A percentile compares a stretch with the other conserved stretches of the same genome.
Evolutionary conservation across 768 basidiomycete genomes (phyloP).

Genomic region (Hygrophorus pudorinus): DNA sequence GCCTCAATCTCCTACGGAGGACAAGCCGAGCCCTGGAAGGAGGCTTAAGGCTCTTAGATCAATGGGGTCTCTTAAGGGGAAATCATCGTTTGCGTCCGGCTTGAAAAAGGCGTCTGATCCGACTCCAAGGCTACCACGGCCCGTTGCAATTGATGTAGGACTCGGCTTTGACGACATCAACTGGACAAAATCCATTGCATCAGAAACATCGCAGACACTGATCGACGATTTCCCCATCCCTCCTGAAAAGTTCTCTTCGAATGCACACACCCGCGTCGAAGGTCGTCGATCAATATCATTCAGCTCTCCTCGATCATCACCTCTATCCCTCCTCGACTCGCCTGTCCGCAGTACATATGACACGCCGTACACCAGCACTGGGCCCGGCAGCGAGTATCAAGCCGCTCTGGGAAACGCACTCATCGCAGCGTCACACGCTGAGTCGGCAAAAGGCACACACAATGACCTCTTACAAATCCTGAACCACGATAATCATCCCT

Average conservation of each 20-base stretch:
- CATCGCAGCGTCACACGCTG: conserved; percentile 90
- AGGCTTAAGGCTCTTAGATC: conserved; percentile 68
- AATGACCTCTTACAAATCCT: conserved; percentile 87
- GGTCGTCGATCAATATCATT: conserved; percentile 74
- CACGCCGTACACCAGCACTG: conserved; percentile 22
- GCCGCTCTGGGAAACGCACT: conserved; percentile 81
- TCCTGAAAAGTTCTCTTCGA: conserved; percentile 26
- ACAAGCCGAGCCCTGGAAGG: conserved; percentile 33
- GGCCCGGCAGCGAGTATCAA: conserved; percentile 39
- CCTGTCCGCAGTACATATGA: conserved; percentile 37
- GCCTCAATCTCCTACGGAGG: conserved; percentile 33
- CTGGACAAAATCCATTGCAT: conserved; percentile 32
- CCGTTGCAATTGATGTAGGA: conserved; percentile 40
- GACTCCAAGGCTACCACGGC: conserved; percentile 36
- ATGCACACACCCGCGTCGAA: conserved; percentile 29
- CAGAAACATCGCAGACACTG: conserved; percentile 17
- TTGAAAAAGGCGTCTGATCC: conserved; percentile 36
- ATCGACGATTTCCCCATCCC: conserved; percentile 15
- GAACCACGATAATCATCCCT: conserved; percentile 78
- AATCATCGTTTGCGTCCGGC: conserved; percentile 22
- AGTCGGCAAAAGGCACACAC: conserved; percentile 86
- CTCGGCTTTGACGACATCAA: conserved; percentile 45
- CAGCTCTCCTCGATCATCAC: conserved; percentile 29
- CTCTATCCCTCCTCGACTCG: conserved; percentile 33
- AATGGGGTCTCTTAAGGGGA: conserved; percentile 70